Evolutionary conservation across 1,284 basidiomycete genomes (phyloP), one percentile per base, ranked within the genome.

Genomic region (Chalciporus piperatoides): DNA sequence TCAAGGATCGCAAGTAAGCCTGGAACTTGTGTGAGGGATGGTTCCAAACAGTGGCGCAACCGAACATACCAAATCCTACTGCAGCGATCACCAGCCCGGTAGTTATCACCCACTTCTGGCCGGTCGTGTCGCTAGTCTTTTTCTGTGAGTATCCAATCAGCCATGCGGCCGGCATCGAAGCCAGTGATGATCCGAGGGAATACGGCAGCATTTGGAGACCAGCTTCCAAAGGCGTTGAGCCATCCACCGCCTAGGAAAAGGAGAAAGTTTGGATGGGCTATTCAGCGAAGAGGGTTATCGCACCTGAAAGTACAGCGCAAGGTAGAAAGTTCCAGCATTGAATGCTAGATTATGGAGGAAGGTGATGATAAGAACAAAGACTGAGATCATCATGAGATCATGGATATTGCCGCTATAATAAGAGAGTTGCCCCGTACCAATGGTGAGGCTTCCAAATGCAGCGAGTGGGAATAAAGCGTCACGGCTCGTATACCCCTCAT

Each of bases 331-430:
- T 38, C 86, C 88, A 30, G 87, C 78, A 56, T 80, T 90, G 68
- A 90, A 91, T 15, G 81, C 81, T 56, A 90, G 77, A 61, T 87
- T 88, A 63, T 91, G 89, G 52, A 90, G 73, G 68, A 90, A 88
- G 24, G 80, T 80, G 53, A 88, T 75, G 17, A 79, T 50, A 33
- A 90, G 76, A 46, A 88, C 75, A 48, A 77, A 75, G 55, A 81
- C 87, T 90, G 44, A 43, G 41, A 53, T 23, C 45, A 65, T 51
- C 15, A 47, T 61, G 40, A 60, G 53, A 48, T 46, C 46, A 52
- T 44, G 32, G 41, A 48, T 53, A 49, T 35, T 38, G 42, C 57
- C 51, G 2, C 25, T 9, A 25, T 1, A 8, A 30, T 43, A 32
- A 44, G 25, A 52, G 24, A 17, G 11, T 23, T 23, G 57, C 45